phyloP scores from a whole-genome alignment of 2,329 filamentous ascomycete species.

The Simplicillium aogashimaense region DNA sequence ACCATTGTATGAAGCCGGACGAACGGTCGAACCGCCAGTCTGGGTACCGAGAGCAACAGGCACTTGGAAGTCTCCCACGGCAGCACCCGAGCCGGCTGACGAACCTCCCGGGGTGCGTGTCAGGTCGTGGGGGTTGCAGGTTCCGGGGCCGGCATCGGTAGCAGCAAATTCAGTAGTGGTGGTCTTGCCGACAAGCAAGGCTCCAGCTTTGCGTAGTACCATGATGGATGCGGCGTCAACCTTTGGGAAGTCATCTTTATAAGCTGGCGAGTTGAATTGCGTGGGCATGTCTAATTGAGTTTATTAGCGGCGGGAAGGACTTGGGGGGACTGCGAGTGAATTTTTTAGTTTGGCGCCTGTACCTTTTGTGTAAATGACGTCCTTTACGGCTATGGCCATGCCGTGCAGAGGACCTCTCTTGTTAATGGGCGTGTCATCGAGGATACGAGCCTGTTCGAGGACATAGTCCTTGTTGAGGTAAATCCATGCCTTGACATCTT shows the following conservation, averaged over 20 bases:
- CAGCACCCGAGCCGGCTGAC: conserved; percentile 56
- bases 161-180: conserved; percentile 57
- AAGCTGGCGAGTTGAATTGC: conserved; percentile 44
- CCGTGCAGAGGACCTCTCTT: conserved; percentile 47
- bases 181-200: conserved; percentile 16
- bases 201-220: conserved; percentile 7
- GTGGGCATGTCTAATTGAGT: conserved; percentile 42
- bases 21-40: conserved; percentile 54
- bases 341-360: not conserved
- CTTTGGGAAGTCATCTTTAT: conserved; percentile 20
- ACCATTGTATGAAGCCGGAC: conserved; percentile 56
- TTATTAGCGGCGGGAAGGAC: too few species aligned
- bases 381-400: conserved; percentile 48
- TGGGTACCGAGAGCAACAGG: conserved; percentile 55
- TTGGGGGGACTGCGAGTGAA: not conserved
- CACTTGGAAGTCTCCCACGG: conserved; percentile 54
- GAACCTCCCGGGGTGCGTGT: conserved; percentile 58
- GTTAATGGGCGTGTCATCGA: conserved; percentile 37
- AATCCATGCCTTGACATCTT: conserved; percentile 38
- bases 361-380: conserved; percentile 48
- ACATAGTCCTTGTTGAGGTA: conserved; percentile 35
- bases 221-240: conserved; percentile 11
- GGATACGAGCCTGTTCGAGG: conserved; percentile 34
- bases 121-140: conserved; percentile 54
- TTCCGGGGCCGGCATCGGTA: conserved; percentile 40